Evolutionary conservation across 2,329 filamentous ascomycete genomes (phyloP).

Genomic region (Ceratocystis cubensis): DNA sequence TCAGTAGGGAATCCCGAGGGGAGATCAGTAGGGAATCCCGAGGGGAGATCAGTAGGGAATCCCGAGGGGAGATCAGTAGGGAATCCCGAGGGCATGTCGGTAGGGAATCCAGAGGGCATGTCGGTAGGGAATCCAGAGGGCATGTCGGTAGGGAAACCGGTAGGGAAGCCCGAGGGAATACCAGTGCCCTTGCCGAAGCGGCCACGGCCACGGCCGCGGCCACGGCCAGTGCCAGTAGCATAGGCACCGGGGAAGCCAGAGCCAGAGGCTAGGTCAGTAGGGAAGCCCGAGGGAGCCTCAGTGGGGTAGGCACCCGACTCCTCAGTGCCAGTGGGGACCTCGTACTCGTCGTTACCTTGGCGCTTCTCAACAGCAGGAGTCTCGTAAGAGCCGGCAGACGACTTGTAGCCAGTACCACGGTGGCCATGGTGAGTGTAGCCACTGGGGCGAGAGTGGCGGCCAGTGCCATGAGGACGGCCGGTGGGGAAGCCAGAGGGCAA

Average conservation of each 20-base stretch:
- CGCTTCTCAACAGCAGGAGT: no score
- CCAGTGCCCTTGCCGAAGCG: background rate
- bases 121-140: background rate
- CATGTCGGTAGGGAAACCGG: background rate
- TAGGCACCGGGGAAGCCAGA: background rate
- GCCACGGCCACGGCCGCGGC: no score
- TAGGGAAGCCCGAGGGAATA: background rate
- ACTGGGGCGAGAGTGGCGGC: slow-evolving; percentile 6
- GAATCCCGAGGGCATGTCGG: background rate
- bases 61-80: no score
- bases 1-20: no score
- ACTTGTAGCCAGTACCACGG: no score
- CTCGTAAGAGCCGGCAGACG: no score
- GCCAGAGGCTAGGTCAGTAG: background rate
- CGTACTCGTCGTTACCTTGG: no score
- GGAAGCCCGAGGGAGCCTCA: background rate
- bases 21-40: no score
- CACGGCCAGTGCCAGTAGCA: no score
- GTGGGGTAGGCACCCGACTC: background rate
- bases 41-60: background rate
- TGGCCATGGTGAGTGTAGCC: slow-evolving; percentile 3
- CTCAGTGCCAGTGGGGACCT: background rate
- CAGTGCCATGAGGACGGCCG: background rate
- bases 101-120: background rate
- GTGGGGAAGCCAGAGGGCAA: slow-evolving; percentile 1